A percentile compares a stretch with the other conserved stretches of the same genome.
phyloP scores from a whole-genome alignment of 352 stramenopile genomes.

The Plasmopara halstedii region DNA sequence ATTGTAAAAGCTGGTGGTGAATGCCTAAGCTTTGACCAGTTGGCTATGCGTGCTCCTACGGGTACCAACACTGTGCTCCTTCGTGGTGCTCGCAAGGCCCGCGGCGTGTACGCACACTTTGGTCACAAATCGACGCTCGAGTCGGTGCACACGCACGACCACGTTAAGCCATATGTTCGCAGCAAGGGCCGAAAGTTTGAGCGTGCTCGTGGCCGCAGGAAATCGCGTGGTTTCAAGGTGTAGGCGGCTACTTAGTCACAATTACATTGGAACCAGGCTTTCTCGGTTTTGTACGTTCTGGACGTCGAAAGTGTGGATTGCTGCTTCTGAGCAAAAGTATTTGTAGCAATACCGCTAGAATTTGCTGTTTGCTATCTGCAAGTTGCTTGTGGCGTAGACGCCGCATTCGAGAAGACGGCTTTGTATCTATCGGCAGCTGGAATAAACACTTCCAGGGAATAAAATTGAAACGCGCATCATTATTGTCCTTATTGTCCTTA shows the following conservation, averaged over 20 bases:
- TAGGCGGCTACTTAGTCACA: constrained; percentile 63
- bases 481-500: constrained; percentile 21
- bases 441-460: constrained; percentile 52
- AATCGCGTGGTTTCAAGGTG: constrained; percentile 99
- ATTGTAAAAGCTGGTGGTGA: constrained; percentile 98
- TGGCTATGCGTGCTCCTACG: constrained; percentile 95
- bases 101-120: constrained; percentile 98
- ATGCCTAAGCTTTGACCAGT: constrained; percentile 99
- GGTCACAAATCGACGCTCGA: constrained; percentile 95
- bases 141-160: constrained; percentile 97
- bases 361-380: constrained; percentile 11
- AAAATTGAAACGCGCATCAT: constrained; percentile 83
- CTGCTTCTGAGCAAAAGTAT: constrained; percentile 7
- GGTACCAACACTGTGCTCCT: constrained; percentile 98
- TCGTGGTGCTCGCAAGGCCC: constrained; percentile 94
- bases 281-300: constrained; percentile 25
- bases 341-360: constrained; percentile 19
- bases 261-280: constrained; percentile 28
- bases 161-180: constrained; percentile 98
- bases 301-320: constrained; percentile 5
- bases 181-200: constrained; percentile 99
- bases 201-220: constrained; percentile 97
- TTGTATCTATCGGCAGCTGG: constrained; percentile 22
- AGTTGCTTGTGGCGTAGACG: constrained; percentile 7
- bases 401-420: constrained; percentile 17